Conservation (phyloP, 257 asterid species). For the Nicotiana knightiana region DNA sequence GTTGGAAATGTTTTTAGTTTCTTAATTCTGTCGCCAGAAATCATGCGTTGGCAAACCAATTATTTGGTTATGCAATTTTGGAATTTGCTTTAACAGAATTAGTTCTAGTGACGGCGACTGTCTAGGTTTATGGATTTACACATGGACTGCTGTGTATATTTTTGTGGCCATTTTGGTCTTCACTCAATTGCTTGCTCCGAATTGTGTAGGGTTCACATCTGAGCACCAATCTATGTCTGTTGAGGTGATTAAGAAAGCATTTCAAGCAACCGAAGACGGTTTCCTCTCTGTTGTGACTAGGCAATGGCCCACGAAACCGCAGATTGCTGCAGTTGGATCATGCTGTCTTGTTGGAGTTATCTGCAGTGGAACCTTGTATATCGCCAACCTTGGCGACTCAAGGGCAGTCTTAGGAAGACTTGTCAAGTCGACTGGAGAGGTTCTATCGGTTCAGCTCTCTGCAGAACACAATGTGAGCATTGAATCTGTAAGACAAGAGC, state of each 20-base stretch:
- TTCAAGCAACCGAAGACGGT: slow-evolving; percentile 70
- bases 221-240: slow-evolving; percentile 54
- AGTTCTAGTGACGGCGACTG: no score
- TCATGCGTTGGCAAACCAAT: no score
- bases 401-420: slow-evolving; percentile 65
- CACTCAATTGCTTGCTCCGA: neutral
- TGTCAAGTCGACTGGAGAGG: slow-evolving; percentile 63
- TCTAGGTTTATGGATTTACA: no score
- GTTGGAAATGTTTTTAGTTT: no score
- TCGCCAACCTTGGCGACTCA: slow-evolving; percentile 66
- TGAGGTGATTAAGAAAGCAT: slow-evolving; percentile 57
- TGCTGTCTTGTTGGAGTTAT: slow-evolving; percentile 63
- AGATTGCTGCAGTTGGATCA: slow-evolving; percentile 73
- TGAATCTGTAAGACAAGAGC: slow-evolving; percentile 59
- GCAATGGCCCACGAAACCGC: slow-evolving; percentile 54
- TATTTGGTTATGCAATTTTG: no score
- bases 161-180: neutral
- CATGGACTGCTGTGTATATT: neutral
- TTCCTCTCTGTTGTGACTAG: slow-evolving; percentile 46
- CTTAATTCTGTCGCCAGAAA: no score
- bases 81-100: no score
- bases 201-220: slow-evolving; percentile 44
- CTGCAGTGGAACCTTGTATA: slow-evolving; percentile 52
- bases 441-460: slow-evolving; percentile 52
- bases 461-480: slow-evolving; percentile 62